A percentile compares a stretch with the other conserved stretches of the same genome.
Conservation (phyloP, 345 rosid genomes). For the Gynandropsis gynandra region DNA sequence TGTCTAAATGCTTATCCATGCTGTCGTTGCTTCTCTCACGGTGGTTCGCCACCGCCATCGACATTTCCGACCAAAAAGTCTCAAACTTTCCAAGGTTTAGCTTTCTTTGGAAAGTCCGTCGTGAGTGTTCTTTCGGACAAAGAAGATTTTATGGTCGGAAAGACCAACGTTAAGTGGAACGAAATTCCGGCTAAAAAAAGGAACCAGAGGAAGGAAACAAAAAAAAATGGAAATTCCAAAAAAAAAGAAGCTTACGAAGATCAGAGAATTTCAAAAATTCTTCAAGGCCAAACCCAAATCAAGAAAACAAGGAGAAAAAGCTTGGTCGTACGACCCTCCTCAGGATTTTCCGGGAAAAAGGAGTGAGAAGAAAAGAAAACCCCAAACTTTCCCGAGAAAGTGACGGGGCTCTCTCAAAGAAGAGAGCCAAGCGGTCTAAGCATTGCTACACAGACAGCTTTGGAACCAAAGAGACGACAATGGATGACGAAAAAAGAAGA, state of each 20-base stretch:
- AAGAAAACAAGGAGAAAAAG: slow-evolving; percentile 4
- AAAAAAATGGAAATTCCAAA: not conserved
- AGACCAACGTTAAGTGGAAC: slow-evolving; percentile 30
- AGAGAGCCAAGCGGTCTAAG: slow-evolving; percentile 34
- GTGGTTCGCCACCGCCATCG: slow-evolving; percentile 59
- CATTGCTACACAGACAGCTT: slow-evolving; percentile 27
- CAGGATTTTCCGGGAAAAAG: not conserved
- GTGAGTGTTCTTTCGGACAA: slow-evolving; percentile 19
- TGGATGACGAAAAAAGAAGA: slow-evolving; percentile 11
- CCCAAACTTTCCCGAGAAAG: slow-evolving; percentile 7
- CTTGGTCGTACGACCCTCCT: not conserved
- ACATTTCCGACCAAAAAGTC: slow-evolving; percentile 31
- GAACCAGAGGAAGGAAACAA: not conserved
- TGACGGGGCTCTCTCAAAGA: slow-evolving; percentile 34
- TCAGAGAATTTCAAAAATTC: slow-evolving; percentile 28
- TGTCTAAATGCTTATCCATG: slow-evolving; percentile 49
- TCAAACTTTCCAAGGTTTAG: slow-evolving; percentile 10
- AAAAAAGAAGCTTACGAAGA: slow-evolving; percentile 21
- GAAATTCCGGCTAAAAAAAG: not conserved
- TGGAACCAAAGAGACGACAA: slow-evolving; percentile 16
- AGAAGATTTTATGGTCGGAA: slow-evolving; percentile 31
- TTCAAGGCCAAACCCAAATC: not conserved
- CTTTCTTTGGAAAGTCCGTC: slow-evolving; percentile 42
- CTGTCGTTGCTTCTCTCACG: slow-evolving; percentile 63
- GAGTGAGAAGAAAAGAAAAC: not conserved